Base-by-base conservation (phyloP, 2,329 filamentous ascomycete genomes). In the Xylariaceae sp. region DNA sequence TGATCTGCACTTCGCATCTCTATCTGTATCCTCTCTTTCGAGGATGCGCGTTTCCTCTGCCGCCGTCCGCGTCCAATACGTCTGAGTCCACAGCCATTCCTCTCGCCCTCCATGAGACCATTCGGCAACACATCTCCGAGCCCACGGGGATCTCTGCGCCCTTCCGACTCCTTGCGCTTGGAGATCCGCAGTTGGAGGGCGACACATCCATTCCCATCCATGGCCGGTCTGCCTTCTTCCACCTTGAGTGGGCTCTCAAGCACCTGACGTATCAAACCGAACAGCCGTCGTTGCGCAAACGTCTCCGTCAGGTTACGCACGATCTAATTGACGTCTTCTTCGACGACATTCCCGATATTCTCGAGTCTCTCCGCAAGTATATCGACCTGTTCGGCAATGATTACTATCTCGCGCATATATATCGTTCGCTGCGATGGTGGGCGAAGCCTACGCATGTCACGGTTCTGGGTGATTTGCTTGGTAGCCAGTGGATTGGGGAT, bases 301-400 rank as follows among this genome's bases (percentile, higher is more conserved):
- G 84, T 56, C 56, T 84, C 2, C 78, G 81, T 42, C 76, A 79
- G 68, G 76, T 76, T 51, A 71, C 82, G 9, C 85, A 88, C 71
- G 83, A 87, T 62, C 60, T 82, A 0, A 74, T 87, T 57, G 85
- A 88, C 64, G 74, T 90, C 39, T 78, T 80, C 64, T 78, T 84
- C 60, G 81, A 87, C 59, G 92, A 96, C 72, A 75, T 92, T 1
- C 86, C 85, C 5, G 82, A 84, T 65, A 80, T 86, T 15, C 66
- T 92, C 53, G 79, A 86, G 66, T 87, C 86, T 1, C 77, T 82
- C 54, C 83, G 90, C 64, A 99, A 99, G 76, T 82, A 84, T 15
- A 74, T 99, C 66, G 94, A 99, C 74, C 82, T 97, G 1, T 84
- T 92, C 69, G 94, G 94, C 3, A 99, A 99, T 74, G 94, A 99